A percentile compares a stretch with the other conserved stretches of the same genome.
Evolutionary conservation across 2,329 filamentous ascomycete species (phyloP).

Genomic region (Neoarthrinium moseri): DNA sequence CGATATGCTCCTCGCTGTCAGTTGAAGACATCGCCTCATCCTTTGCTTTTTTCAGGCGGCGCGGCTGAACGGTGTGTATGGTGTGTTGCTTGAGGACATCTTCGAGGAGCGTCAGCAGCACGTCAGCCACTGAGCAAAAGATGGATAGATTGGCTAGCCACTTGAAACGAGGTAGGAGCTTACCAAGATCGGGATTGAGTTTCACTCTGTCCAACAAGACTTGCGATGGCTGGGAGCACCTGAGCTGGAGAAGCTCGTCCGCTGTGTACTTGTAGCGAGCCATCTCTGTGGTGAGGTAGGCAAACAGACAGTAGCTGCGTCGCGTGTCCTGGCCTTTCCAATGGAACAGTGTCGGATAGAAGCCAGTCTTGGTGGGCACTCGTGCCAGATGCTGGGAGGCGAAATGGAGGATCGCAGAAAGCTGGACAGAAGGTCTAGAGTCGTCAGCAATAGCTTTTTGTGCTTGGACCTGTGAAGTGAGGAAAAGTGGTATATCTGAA

Average conservation of each 20-base stretch:
- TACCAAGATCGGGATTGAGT: constrained; percentile 40
- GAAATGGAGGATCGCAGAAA: constrained; percentile 31
- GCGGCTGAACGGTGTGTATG: constrained; percentile 17
- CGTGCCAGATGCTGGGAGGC: constrained; percentile 14
- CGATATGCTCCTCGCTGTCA: constrained; percentile 32
- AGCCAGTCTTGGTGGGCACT: constrained; percentile 13
- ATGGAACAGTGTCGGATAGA: constrained; percentile 37
- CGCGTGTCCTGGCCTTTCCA: constrained; percentile 33
- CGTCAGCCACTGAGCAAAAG: not conserved
- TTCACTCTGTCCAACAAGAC: constrained; percentile 18
- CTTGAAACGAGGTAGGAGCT: constrained; percentile 16
- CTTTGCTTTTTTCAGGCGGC: constrained; percentile 26
- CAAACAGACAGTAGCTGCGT: constrained; percentile 40
- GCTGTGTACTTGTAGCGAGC: constrained; percentile 40
- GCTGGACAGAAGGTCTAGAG: constrained; percentile 23
- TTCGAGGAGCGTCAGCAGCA: constrained; percentile 15
- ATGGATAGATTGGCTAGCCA: constrained; percentile 13
- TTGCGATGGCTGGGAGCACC: constrained; percentile 15
- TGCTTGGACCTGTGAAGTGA: constrained; percentile 38
- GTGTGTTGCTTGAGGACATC: constrained; percentile 27
- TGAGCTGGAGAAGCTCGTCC: constrained; percentile 43
- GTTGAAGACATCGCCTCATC: constrained; percentile 32
- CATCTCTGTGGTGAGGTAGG: constrained; percentile 39
- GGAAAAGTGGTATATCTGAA: constrained; percentile 30
- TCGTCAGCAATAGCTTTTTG: constrained; percentile 34